Percentiles rank a stretch among this genome's conserved stretches.
Conservation (phyloP, 495 filamentous ascomycete genomes). For the Talaromyces trachyspermus region DNA sequence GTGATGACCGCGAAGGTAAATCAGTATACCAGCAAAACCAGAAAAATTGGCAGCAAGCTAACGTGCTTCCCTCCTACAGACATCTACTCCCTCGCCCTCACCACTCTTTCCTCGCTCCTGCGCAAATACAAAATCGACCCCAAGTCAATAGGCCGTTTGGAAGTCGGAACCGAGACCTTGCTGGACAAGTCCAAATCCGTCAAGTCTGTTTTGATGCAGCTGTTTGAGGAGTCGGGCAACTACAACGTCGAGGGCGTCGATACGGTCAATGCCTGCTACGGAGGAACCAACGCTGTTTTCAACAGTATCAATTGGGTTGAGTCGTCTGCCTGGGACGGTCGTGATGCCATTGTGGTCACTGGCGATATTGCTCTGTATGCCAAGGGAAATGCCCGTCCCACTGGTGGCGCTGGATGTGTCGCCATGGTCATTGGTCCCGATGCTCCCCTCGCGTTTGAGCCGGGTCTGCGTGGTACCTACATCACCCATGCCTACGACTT, state of each 20-base stretch:
- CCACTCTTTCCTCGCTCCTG: slow-evolving; percentile 78
- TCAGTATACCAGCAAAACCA: slow-evolving; percentile 6
- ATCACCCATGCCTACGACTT: slow-evolving; percentile 97
- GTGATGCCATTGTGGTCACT: slow-evolving; percentile 86
- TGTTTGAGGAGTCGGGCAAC: slow-evolving; percentile 76
- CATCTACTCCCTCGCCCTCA: slow-evolving; percentile 95
- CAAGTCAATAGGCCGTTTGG: slow-evolving; percentile 82
- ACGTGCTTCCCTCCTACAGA: slow-evolving; percentile 44
- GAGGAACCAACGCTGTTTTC: slow-evolving; percentile 95
- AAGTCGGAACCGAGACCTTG: slow-evolving; percentile 97
- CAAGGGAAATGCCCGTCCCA: slow-evolving; percentile 90
- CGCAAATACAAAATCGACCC: slow-evolving; percentile 91
- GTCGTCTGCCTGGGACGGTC: slow-evolving; percentile 95
- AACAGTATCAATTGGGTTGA: slow-evolving; percentile 97
- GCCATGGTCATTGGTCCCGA: slow-evolving; percentile 92
- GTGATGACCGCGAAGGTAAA: slow-evolving; percentile 95
- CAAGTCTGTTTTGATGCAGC: slow-evolving; percentile 98
- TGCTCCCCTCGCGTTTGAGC: slow-evolving; percentile 84
- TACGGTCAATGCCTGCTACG: slow-evolving; percentile 96
- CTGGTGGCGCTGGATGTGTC: slow-evolving; percentile 90
- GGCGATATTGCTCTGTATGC: slow-evolving; percentile 98
- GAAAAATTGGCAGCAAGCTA: neutral
- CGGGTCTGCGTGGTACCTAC: slow-evolving; percentile 86
- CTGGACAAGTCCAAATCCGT: slow-evolving; percentile 99
- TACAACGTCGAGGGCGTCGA: slow-evolving; percentile 96